Evolutionary conservation across 169 alveolate genomes (phyloP), one percentile per base, ranked within the genome.

Genomic region (Theileria luwenshuni): DNA sequence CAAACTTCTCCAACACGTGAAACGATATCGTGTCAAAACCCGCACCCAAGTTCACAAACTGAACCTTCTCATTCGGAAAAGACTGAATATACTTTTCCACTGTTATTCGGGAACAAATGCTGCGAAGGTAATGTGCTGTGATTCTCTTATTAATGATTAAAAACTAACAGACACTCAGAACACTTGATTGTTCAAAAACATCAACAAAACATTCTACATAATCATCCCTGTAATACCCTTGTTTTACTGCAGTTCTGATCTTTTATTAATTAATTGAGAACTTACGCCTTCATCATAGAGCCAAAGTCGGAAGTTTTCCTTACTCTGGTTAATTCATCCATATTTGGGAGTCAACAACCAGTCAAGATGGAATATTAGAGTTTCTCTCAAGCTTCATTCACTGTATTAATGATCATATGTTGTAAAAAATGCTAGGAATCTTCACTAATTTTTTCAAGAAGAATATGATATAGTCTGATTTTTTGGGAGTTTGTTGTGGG

Each of bases 41-140:
- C 25, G 81, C 65, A 2, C 89, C 89, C 32, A 81, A 43, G 49
- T 81, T 81, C 10, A 81, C 89, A 51, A 72, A n/a, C 33, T 81
- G 89, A 21, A 81, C 79, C 0, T 32, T 30, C 32, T 73, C 76
- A 3, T 47, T 76, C 1, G 60, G 68, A 32, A 71, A 71, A 33
- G 45, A 45, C 23, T 71, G 77, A 19, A 71, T 21, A 32, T 70
- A 79, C 38, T 58, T 21, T 21, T 27, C 54, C 7, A 69, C 13
- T 2, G 58, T 77, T 5, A 7, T 0, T 23, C 87, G n/a, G n/a
- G 33, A 25, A 79, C 30, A 0, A 76, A 27, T 12, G 10, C 42
- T 25, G 67, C 56, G 3, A 83, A 49, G 23, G 64, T 60, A 23
- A 32, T 52, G 45, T 79, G 77, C 28, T 70, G 83, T 79, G 45